Conservation (phyloP, 352 stramenopile genomes). For the Globisporangium paroecandrum region DNA sequence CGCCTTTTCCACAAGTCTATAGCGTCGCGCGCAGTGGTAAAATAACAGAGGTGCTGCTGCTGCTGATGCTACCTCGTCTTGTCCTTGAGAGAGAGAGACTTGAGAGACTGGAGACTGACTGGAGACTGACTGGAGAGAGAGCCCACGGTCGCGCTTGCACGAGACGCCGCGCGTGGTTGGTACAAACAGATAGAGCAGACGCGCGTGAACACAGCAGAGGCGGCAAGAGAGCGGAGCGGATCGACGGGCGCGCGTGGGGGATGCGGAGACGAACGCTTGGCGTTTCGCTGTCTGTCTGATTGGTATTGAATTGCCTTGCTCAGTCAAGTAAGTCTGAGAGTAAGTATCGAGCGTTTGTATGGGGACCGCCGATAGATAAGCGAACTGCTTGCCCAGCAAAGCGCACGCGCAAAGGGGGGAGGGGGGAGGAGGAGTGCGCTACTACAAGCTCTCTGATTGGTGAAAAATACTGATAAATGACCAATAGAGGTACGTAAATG, state of each 20-base stretch:
- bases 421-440: background rate
- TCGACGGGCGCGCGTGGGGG: background rate
- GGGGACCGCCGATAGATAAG: background rate
- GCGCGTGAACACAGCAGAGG: background rate
- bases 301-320: conserved; percentile 6
- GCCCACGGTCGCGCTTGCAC: background rate
- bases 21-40: background rate
- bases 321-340: conserved; percentile 2
- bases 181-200: background rate
- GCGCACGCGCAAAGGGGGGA: background rate
- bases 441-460: conserved; percentile 7
- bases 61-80: background rate
- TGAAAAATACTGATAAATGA: background rate
- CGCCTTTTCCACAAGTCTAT: background rate
- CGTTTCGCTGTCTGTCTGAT: conserved; percentile 10
- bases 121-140: background rate
- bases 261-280: background rate
- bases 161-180: background rate
- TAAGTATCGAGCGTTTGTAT: conserved; percentile 5
- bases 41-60: background rate
- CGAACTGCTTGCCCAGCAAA: background rate
- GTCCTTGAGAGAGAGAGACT: background rate
- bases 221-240: background rate
- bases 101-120: background rate
- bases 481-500: background rate